Conservation (phyloP, 495 filamentous ascomycete species). For the Lineolata rhizophorae region DNA sequence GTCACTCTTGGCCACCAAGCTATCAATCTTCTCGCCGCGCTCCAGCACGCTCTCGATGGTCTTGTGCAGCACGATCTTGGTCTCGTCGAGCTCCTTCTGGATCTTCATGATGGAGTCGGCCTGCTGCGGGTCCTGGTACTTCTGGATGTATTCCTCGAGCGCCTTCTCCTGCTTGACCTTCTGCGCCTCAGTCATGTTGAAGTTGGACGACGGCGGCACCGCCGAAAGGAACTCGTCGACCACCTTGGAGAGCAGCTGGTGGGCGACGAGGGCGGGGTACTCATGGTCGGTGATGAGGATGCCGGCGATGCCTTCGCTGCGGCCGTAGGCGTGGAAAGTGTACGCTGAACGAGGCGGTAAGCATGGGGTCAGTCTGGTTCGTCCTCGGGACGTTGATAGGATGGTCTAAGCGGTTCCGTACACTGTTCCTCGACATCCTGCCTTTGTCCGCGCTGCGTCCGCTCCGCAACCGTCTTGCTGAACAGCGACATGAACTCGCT, state of each 20-base stretch:
- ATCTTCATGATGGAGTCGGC: conserved; percentile 88
- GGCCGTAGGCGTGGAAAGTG: conserved; percentile 78
- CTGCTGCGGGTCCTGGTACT: conserved; percentile 76
- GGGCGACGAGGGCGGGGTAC: conserved; percentile 80
- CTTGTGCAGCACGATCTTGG: conserved; percentile 93
- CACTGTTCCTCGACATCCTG: conserved; percentile 84
- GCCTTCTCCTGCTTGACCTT: too few relatives aligned
- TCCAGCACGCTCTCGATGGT: conserved; percentile 82
- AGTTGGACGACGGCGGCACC: conserved; percentile 31
- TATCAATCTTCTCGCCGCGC: conserved; percentile 79
- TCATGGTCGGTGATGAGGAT: conserved; percentile 80
- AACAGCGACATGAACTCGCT: conserved; percentile 49
- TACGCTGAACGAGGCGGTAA: conserved; percentile 25
- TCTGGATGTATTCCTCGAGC: conserved; percentile 62
- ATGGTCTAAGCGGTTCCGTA: conserved; percentile 12
- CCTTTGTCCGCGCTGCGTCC: conserved; percentile 65
- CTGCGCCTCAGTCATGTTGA: too few relatives aligned
- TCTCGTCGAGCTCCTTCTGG: conserved; percentile 92
- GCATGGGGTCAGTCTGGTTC: conserved; percentile 2
- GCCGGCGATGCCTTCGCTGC: conserved; percentile 66
- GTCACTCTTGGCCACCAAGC: conserved; percentile 70
- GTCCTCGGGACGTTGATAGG: neutral
- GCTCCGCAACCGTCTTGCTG: conserved; percentile 52
- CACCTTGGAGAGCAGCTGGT: conserved; percentile 78
- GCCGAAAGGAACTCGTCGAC: conserved; percentile 72